Evolutionary conservation across 805 yeast genomes (phyloP).

Genomic region (Barnettozyma sp.): DNA sequence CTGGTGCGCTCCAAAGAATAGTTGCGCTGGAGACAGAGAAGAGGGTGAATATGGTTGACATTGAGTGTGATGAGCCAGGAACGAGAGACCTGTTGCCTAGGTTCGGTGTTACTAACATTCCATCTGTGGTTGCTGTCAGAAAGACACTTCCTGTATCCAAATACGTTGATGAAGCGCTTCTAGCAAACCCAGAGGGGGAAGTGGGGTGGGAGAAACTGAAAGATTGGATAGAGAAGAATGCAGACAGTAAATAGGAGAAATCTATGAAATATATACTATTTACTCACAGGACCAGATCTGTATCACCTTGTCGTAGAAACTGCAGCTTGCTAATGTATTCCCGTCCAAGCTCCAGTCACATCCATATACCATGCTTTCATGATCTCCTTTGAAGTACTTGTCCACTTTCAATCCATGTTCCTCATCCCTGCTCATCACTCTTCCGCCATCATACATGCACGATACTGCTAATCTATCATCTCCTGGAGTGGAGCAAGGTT

Average conservation of each 20-base stretch:
- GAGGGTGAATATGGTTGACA: slow-evolving; percentile 57
- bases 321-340: slow-evolving; percentile 63
- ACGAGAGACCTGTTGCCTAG: slow-evolving; percentile 51
- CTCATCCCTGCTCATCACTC: slow-evolving; percentile 42
- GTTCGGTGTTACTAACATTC: slow-evolving; percentile 51
- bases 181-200: slow-evolving; percentile 26
- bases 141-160: slow-evolving; percentile 52
- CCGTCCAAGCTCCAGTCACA: slow-evolving; percentile 72
- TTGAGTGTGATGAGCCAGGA: slow-evolving; percentile 62
- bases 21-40: slow-evolving; percentile 43
- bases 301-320: slow-evolving; percentile 81
- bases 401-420: slow-evolving; percentile 26
- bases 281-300: slow-evolving; percentile 55
- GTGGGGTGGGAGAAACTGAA: slow-evolving; percentile 39
- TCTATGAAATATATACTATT: no score
- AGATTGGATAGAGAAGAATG: slow-evolving; percentile 37
- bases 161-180: slow-evolving; percentile 25
- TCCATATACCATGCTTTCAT: slow-evolving; percentile 92
- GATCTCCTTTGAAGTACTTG: slow-evolving; percentile 55
- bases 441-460: slow-evolving; percentile 95
- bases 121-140: slow-evolving; percentile 58
- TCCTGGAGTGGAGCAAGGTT: slow-evolving; percentile 45
- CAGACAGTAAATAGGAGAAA: no score
- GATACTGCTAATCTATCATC: slow-evolving; percentile 59
- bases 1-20: slow-evolving; percentile 51